Percentiles rank a stretch among this genome's conserved stretches.
Evolutionary conservation across 1,284 basidiomycete species (phyloP).

Genomic region (Ustilago tritici): DNA sequence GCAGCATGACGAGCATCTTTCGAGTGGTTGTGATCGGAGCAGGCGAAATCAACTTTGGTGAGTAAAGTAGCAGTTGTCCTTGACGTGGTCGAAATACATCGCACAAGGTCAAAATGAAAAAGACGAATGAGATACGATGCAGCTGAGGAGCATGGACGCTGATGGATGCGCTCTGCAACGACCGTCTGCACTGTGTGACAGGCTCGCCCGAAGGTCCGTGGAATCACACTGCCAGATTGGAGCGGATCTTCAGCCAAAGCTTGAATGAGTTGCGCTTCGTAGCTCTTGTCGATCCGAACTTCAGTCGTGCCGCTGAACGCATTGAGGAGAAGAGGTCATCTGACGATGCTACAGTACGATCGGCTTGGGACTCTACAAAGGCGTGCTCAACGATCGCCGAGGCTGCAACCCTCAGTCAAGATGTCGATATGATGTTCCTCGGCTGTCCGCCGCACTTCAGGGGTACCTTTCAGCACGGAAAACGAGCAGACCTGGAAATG

Average conservation of each 20-base stretch:
- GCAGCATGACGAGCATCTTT: slow-evolving; percentile 15
- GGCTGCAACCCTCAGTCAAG: slow-evolving; percentile 3
- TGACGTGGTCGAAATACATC: background rate
- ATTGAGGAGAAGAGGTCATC: slow-evolving; percentile 28
- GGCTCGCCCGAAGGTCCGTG: slow-evolving; percentile 48
- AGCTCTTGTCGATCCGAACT: slow-evolving; percentile 57
- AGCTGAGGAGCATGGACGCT: background rate
- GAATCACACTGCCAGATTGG: slow-evolving; percentile 40
- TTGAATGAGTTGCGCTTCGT: slow-evolving; percentile 31
- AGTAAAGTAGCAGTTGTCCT: background rate
- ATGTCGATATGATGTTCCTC: slow-evolving; percentile 46
- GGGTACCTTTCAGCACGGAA: slow-evolving; percentile 23
- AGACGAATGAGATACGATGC: no score
- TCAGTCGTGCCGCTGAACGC: slow-evolving; percentile 24
- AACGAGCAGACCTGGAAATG: slow-evolving; percentile 31
- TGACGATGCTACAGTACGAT: background rate
- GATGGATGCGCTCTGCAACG: background rate
- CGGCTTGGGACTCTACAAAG: slow-evolving; percentile 24
- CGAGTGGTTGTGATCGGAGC: slow-evolving; percentile 43
- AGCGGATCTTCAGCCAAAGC: slow-evolving; percentile 29
- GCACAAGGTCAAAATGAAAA: background rate
- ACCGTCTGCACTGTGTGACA: background rate
- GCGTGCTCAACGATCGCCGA: slow-evolving; percentile 3
- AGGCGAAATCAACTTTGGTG: slow-evolving; percentile 52
- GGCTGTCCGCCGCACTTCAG: slow-evolving; percentile 51